Evolutionary conservation across 768 basidiomycete genomes (phyloP), one percentile per base, ranked within the genome.

Genomic region (Phlebiopsis flavidoalba): DNA sequence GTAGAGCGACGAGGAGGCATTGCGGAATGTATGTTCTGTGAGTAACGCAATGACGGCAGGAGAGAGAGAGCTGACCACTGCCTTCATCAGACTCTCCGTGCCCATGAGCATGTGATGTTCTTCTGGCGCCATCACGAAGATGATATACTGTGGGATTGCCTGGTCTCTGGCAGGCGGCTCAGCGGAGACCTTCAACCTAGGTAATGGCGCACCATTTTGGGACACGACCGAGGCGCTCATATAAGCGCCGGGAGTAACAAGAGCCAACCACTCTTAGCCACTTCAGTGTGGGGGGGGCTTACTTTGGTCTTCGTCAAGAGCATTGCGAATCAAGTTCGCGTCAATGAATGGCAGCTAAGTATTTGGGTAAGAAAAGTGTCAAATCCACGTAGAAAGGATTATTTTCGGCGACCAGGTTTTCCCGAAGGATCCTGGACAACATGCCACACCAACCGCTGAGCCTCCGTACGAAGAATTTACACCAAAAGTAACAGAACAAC

Each of bases 71-170:
- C 62, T 63, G 48, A 63, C 62, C 62, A 54, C 61, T 62, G 15
- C 55, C 50, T 33, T 59, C 50, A 62, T 62, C 57, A 62, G 37
- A 58, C 51, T 53, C n/a, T 21, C 37, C 61, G 57, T 19, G 37
- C 19, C 58, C 53, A 37, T 58, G 26, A 45, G 43, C 7, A 22
- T 59, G n/a, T n/a, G 53, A 26, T 59, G 52, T 40, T 59, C 52
- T 52, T 47, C 46, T 43, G 58, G 62, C 62, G 62, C 58, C 58
- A 63, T 63, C 62, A 63, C 26, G 62, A 55, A 59, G 58, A 51
- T 59, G 40, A 59, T 63, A 56, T 21, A 63, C 40, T 63, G 58
- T 50, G 58, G 58, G 58, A 54, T 54, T 60, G 59, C 46, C 36
- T 46, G 26, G 22, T 50, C 22, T 59, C 58, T 50, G 19, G 26